These are phyloP conservation scores for Galeopsis tetrahit DNA, from an alignment of 257 asterid species.

Conservation along the genomic window DNA sequence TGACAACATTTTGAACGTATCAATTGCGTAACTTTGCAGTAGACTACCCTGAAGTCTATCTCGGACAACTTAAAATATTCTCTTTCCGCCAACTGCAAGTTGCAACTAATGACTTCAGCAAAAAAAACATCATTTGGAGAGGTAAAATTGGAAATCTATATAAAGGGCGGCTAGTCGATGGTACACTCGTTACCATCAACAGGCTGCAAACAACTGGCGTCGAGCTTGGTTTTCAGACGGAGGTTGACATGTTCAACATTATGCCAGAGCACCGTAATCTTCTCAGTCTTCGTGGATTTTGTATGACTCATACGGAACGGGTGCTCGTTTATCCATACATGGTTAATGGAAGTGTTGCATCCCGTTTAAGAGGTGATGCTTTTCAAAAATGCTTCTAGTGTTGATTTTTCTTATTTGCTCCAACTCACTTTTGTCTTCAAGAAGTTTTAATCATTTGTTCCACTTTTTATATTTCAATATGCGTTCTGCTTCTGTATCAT, in stretches of 20 bases:
- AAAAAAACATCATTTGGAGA: neutral
- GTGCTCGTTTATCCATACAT: neutral
- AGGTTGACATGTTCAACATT: neutral
- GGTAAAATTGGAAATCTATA: neutral
- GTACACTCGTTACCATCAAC: neutral
- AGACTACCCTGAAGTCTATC: neutral
- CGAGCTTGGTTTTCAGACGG: neutral
- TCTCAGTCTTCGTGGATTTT: neutral
- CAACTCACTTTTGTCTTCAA: too few species aligned
- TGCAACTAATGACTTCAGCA: neutral
- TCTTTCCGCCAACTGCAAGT: neutral
- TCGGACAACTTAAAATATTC: neutral
- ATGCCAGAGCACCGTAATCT: neutral
- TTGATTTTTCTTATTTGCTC: too few species aligned
- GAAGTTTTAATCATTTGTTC: neutral
- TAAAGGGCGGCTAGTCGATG: neutral
- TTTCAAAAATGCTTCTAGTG: too few species aligned
- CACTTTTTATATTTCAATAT: too few species aligned
- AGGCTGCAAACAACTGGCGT: neutral
- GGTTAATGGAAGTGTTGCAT: neutral
- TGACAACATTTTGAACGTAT: too few species aligned
- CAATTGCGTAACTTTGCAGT: neutral
- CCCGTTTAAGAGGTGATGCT: neutral
- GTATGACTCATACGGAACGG: neutral
- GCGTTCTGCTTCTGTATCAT: too few species aligned